Conservation (phyloP, 768 basidiomycete genomes). For the Termitomyces sp. region DNA sequence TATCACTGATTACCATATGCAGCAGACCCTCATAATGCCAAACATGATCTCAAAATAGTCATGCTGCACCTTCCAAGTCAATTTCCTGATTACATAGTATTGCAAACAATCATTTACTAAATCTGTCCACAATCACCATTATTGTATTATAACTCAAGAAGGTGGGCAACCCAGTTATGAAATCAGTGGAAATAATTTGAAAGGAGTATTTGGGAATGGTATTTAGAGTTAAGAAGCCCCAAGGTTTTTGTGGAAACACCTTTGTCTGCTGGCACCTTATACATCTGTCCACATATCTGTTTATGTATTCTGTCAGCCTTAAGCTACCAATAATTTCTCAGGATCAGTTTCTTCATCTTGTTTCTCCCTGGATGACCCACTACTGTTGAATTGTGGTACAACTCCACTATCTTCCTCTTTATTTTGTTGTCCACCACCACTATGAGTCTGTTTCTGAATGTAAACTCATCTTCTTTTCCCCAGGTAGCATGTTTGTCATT, state of each 20-base stretch:
- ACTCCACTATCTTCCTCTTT: no score
- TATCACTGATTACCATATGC: conserved; percentile 10
- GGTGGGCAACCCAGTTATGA: not conserved
- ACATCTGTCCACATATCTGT: not conserved
- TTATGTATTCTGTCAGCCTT: not conserved
- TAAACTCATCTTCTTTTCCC: no score
- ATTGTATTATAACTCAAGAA: not conserved
- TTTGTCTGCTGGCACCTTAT: not conserved
- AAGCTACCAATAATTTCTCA: not conserved
- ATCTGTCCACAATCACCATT: not conserved
- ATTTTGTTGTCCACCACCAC: no score
- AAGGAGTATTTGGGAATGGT: no score
- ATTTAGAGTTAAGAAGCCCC: not conserved
- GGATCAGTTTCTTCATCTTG: not conserved
- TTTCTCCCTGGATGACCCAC: not conserved
- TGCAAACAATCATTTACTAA: not conserved
- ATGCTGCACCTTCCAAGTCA: not conserved
- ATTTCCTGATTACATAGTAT: not conserved
- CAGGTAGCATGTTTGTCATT: no score
- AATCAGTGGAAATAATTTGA: no score
- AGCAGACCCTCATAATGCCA: conserved; percentile 1
- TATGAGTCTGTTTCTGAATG: no score
- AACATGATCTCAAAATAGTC: conserved; percentile 2
- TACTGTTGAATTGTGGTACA: no score
- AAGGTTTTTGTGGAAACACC: not conserved